Base-by-base conservation (phyloP, 2,329 filamentous ascomycete species). In the Chaetomium olivaceum region DNA sequence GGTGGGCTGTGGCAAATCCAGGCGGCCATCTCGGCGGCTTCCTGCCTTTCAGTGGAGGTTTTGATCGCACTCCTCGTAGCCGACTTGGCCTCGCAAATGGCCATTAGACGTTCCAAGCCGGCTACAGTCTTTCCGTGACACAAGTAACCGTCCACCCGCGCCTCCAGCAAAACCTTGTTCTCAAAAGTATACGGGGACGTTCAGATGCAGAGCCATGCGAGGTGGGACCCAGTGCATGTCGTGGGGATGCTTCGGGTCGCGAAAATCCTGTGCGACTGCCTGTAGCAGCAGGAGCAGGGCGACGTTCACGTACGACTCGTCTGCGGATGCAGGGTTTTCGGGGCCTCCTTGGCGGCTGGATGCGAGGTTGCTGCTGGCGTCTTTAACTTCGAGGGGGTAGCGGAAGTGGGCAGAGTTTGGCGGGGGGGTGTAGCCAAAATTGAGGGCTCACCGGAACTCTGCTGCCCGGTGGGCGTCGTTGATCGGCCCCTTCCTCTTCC, bases 31-130 rank as follows among this genome's bases (percentile, higher is more conserved):
- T 60, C 58, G 2, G 58, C 58, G 7, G 58, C 46, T 31, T 60
- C 58, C 19, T 60, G 46, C 6, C 58, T 46, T 23, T 60, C 27
- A 7, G 58, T 60, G 11, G 57, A 16, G 2, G 23, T 19, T 16
- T 50, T 16, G 3, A 25, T 19, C 8, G 57, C 14, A 5, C 27
- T 33, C 27, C 57, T 36, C 16, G 51, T n/a, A 2, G 16, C 29
- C 46, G 58, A 25, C 46, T 60, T 60, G 29, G 58, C 33, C 23
- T 60, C 58, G n/a, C 58, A 60, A 21, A 60, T 60, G 57, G 43
- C 57, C 16, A 59, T 21, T 16, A 43, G 57, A 16, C 25, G 43
- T 16, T 16, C 12, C 33, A 25, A 16, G 14, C 54, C 31, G 4
- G 16, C 31, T 12, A 4, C 52, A 23, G 12, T 6, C 16, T 25